phyloP scores from a whole-genome alignment of 495 filamentous ascomycete genomes.

The Hypoxylon intermedium region DNA sequence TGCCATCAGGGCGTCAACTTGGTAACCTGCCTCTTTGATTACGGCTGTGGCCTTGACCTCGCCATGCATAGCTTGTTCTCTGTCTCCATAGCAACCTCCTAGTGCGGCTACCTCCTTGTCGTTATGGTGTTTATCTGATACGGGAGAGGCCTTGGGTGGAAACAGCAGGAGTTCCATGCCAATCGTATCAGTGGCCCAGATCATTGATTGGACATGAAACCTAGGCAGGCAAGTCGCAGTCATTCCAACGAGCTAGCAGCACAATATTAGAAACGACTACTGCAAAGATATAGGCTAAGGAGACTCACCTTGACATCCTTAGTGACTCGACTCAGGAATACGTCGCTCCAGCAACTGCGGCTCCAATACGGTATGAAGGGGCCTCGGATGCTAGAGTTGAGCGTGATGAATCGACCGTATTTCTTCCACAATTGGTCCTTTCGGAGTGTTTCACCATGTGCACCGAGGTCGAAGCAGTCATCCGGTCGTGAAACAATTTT shows the following conservation, averaged over 20 bases:
- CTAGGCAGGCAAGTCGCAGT: constrained; percentile 40
- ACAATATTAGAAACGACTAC: background rate
- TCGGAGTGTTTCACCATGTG: constrained; percentile 33
- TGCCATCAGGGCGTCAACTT: constrained; percentile 43
- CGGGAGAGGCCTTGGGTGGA: constrained; percentile 12
- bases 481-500: constrained; percentile 25
- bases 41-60: constrained; percentile 39
- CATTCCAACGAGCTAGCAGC: constrained; percentile 42
- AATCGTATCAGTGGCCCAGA: constrained; percentile 45
- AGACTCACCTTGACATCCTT: constrained; percentile 42
- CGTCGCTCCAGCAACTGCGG: constrained; percentile 43
- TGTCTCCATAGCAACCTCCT: constrained; percentile 26
- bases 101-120: constrained; percentile 24
- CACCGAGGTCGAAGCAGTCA: constrained; percentile 42
- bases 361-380: constrained; percentile 46
- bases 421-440: constrained; percentile 5
- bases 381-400: constrained; percentile 44
- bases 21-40: constrained; percentile 41
- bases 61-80: constrained; percentile 28
- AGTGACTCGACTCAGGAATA: constrained; percentile 38
- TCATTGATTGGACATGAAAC: constrained; percentile 47
- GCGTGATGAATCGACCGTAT: constrained; percentile 44
- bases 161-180: constrained; percentile 43
- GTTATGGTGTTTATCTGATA: constrained; percentile 4
- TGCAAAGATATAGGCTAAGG: background rate